These are phyloP conservation scores for Leishmania tarentolae DNA, from an alignment of 208 protist species.

Conservation along the genomic window DNA sequence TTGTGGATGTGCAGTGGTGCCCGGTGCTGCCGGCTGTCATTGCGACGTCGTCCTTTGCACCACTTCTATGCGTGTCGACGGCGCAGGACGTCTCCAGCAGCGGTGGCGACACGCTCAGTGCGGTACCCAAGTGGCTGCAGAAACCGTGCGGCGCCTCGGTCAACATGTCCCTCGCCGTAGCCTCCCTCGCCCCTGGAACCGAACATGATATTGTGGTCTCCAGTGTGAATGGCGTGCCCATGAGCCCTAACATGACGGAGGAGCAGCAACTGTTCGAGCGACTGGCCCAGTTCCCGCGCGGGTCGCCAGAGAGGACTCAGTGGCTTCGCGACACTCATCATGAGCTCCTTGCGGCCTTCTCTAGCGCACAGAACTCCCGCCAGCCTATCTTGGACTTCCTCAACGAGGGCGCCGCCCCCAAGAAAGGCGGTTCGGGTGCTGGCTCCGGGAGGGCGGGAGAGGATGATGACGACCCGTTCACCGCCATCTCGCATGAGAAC, in stretches of 20 bases:
- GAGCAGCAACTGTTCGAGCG: constrained; percentile 32
- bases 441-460: constrained; percentile 18
- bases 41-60: constrained; percentile 89
- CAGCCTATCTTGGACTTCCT: constrained; percentile 75
- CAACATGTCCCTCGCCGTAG: constrained; percentile 57
- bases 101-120: constrained; percentile 23
- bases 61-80: constrained; percentile 72
- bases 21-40: constrained; percentile 86
- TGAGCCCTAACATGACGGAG: constrained; percentile 37
- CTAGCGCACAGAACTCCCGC: constrained; percentile 50
- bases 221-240: constrained; percentile 16
- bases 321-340: constrained; percentile 61
- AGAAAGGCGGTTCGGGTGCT: constrained; percentile 6
- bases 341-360: constrained; percentile 62
- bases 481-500: constrained; percentile 56
- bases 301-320: constrained; percentile 52
- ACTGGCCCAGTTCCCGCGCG: constrained; percentile 33
- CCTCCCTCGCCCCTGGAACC: constrained; percentile 38
- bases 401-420: constrained; percentile 10
- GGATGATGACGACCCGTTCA: constrained; percentile 69
- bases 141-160: constrained; percentile 72
- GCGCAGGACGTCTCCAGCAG: constrained; percentile 38
- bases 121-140: constrained; percentile 57
- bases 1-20: constrained; percentile 96
- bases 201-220: constrained; percentile 40